Evolutionary conservation across 1,139 yeast species (phyloP).

Genomic region (Yamadazyma sp.): DNA sequence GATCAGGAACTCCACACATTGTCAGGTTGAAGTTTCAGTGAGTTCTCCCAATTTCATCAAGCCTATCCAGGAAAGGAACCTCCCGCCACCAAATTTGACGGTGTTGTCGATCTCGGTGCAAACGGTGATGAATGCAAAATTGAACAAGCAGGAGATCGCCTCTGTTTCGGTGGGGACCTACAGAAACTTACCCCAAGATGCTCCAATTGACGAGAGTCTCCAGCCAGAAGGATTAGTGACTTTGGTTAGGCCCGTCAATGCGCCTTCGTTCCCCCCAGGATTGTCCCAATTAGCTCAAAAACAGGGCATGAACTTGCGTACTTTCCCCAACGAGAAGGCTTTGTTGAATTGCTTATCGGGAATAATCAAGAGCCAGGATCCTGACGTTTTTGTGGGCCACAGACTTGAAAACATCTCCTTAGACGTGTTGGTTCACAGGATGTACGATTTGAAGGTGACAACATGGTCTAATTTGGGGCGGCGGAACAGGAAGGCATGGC

Average conservation of each 20-base stretch:
- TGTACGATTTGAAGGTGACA: conserved; percentile 68
- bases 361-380: conserved; percentile 70
- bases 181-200: conserved; percentile 67
- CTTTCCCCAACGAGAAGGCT: conserved; percentile 72
- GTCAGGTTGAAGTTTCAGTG: conserved; percentile 71
- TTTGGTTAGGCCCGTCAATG: conserved; percentile 71
- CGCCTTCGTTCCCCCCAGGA: conserved; percentile 70
- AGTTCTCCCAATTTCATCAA: conserved; percentile 48
- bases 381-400: conserved; percentile 91
- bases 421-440: conserved; percentile 79
- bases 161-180: conserved; percentile 77
- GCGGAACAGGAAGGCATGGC: conserved; percentile 73
- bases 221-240: conserved; percentile 63
- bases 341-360: conserved; percentile 74
- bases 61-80: conserved; percentile 48
- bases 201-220: conserved; percentile 57
- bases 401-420: conserved; percentile 75
- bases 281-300: conserved; percentile 58
- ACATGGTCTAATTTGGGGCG: conserved; percentile 89
- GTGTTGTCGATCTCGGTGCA: conserved; percentile 77
- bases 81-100: conserved; percentile 61
- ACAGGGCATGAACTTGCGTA: conserved; percentile 47
- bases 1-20: conserved; percentile 72
- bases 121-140: conserved; percentile 69
- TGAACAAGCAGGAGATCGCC: conserved; percentile 82